Evolutionary conservation across 129 eudicot species (phyloP).

Genomic region (Saposhnikovia divaricata): DNA sequence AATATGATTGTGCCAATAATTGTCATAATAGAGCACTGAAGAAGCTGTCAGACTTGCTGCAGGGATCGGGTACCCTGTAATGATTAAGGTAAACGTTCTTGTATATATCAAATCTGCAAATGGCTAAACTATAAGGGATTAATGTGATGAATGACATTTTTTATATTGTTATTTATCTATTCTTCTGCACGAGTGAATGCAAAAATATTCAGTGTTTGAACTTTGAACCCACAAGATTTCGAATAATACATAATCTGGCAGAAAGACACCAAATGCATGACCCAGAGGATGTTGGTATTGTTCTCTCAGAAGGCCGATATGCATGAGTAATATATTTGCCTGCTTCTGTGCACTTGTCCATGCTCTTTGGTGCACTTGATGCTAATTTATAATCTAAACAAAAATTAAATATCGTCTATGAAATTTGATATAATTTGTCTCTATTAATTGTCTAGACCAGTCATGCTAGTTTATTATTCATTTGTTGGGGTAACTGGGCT

Average conservation of each 20-base stretch:
- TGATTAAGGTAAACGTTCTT: conserved; percentile 68
- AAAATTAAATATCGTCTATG: too few species aligned
- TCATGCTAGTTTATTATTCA: neutral
- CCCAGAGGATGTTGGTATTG: neutral
- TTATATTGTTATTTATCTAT: neutral
- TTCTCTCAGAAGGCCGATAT: neutral
- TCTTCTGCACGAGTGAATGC: neutral
- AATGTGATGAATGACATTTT: neutral
- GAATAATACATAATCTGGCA: neutral
- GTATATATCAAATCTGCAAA: neutral
- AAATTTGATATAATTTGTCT: neutral
- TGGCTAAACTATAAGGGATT: neutral
- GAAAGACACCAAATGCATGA: neutral
- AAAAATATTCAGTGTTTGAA: neutral
- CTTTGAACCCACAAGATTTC: neutral
- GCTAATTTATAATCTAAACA: too few species aligned
- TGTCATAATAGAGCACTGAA: conserved; percentile 59
- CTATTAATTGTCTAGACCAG: neutral
- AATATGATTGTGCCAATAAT: neutral
- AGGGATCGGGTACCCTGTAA: conserved; percentile 85
- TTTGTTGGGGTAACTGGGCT: neutral
- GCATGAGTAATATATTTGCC: neutral
- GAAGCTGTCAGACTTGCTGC: conserved; percentile 79
- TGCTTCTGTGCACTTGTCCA: neutral
- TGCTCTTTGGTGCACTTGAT: neutral